Conservation (phyloP, 1,284 basidiomycete genomes). For the Cystobasidium sp. region DNA sequence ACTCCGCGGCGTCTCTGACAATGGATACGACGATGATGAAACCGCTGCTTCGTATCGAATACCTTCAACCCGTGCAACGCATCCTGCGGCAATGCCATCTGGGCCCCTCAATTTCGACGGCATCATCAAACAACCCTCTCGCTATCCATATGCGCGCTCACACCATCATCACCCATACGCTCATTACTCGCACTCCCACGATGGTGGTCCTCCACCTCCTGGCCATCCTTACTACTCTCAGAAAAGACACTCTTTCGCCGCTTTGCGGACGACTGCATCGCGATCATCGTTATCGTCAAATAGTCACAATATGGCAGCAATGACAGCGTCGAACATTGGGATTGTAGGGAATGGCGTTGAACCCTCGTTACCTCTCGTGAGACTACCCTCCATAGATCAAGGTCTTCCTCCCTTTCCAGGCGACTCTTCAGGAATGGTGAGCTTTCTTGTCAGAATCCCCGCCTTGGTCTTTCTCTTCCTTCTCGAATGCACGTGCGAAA, state of each 20-base stretch:
- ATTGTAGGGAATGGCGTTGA: not conserved
- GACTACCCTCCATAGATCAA: slow-evolving; percentile 38
- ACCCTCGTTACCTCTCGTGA: slow-evolving; percentile 18
- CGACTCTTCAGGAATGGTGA: slow-evolving; percentile 7
- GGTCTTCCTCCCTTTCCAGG: slow-evolving; percentile 28
- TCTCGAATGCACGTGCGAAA: no score
- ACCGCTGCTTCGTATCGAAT: not conserved
- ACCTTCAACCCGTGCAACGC: not conserved
- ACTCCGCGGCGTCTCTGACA: not conserved
- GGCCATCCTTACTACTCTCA: slow-evolving; percentile 12
- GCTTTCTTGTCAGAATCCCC: not conserved
- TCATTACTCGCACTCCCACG: not conserved
- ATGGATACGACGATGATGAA: not conserved
- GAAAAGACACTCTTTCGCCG: slow-evolving; percentile 22
- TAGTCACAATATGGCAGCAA: not conserved
- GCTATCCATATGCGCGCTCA: slow-evolving; percentile 1
- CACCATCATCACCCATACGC: slow-evolving; percentile 6
- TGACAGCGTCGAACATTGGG: not conserved
- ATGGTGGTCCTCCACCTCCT: not conserved
- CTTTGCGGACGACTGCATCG: not conserved
- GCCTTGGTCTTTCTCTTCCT: not conserved
- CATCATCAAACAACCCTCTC: slow-evolving; percentile 10
- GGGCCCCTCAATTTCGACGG: slow-evolving; percentile 15
- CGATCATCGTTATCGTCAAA: not conserved
- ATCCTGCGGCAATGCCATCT: no score